These are phyloP conservation scores for Symbiodinium pilosum DNA, from an alignment of 73 alveolate species.

Conservation along the genomic window DNA sequence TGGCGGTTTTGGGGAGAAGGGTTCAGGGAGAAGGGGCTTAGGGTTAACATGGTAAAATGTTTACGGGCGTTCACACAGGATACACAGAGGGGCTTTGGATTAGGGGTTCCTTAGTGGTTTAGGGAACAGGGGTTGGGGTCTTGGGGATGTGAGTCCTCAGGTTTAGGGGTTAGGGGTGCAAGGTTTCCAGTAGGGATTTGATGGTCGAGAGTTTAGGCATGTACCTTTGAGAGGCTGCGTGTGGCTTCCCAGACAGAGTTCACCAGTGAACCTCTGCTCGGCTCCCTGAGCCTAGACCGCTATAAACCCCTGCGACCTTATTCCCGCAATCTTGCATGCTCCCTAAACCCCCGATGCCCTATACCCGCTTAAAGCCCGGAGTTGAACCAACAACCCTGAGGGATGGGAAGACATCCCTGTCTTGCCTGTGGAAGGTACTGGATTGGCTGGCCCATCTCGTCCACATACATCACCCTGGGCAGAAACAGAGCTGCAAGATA, in stretches of 20 bases:
- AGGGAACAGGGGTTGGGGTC: background rate
- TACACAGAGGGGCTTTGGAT: background rate
- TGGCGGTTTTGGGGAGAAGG: background rate
- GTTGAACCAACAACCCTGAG: background rate
- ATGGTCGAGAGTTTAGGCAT: background rate
- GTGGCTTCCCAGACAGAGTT: too few relatives aligned
- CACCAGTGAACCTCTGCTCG: background rate
- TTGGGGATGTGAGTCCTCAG: background rate
- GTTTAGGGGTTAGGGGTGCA: background rate
- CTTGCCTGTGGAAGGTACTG: background rate
- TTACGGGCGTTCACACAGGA: background rate
- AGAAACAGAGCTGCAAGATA: too few relatives aligned
- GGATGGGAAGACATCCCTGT: background rate
- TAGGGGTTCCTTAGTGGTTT: background rate
- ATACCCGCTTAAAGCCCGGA: too few relatives aligned
- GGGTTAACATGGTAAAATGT: background rate
- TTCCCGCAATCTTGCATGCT: background rate
- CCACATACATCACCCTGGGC: background rate
- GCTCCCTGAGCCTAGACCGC: background rate
- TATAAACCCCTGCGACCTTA: background rate
- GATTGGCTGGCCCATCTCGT: background rate
- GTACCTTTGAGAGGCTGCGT: too few relatives aligned
- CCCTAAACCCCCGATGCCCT: background rate
- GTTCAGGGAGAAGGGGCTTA: background rate
- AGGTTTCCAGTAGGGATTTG: background rate